Conservation (phyloP, 2,329 filamentous ascomycete genomes). For the Dendrostoma leiphaemia region DNA sequence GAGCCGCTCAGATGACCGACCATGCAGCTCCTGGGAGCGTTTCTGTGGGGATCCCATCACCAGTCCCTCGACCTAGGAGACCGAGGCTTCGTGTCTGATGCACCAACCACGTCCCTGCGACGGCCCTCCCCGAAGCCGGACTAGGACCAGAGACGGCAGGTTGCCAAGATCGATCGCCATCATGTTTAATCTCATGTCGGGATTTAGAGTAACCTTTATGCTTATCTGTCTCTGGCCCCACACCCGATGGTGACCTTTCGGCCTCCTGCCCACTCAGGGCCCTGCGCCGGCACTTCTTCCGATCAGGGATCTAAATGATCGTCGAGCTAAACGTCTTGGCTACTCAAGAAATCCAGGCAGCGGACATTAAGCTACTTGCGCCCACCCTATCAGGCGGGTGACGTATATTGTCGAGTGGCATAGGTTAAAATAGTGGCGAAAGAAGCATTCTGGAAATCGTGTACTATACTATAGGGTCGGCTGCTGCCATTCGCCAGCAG, state of each 20-base stretch:
- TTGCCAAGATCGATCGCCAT: not conserved
- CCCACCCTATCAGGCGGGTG: not conserved
- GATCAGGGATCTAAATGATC: not conserved
- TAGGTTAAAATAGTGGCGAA: too few relatives aligned
- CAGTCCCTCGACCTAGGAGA: too few relatives aligned
- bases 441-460: too few relatives aligned
- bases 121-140: too few relatives aligned
- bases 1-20: too few relatives aligned
- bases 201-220: constrained; percentile 2
- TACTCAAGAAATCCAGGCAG: not conserved
- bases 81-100: too few relatives aligned
- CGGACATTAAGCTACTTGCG: not conserved
- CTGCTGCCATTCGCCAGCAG: not conserved
- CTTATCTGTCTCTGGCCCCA: not conserved
- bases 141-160: not conserved
- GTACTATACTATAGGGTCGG: too few relatives aligned
- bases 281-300: not conserved
- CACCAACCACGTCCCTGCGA: too few relatives aligned
- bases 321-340: not conserved
- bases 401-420: not conserved
- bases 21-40: too few relatives aligned
- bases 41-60: too few relatives aligned
- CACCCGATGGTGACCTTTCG: not conserved
- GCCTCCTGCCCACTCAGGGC: not conserved
- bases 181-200: not conserved